Evolutionary conservation across 2,329 filamentous ascomycete genomes (phyloP).

Genomic region (Chaetomium sp.): DNA sequence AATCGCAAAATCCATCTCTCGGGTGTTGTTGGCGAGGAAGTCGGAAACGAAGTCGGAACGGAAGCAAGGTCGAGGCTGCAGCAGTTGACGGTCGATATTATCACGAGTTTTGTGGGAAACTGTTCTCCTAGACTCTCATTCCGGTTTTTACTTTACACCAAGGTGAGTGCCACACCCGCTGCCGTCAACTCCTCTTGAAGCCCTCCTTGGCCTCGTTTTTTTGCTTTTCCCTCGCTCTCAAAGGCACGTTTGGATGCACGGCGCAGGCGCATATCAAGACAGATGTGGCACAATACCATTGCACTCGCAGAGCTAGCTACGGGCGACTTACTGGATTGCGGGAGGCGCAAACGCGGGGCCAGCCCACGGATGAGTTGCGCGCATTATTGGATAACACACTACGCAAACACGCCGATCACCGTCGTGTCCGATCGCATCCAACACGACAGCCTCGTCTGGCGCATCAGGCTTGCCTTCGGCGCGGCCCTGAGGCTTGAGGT

Average conservation of each 20-base stretch:
- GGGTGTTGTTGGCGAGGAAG: constrained; percentile 28
- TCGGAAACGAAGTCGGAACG: constrained; percentile 23
- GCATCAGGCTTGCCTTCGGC: too few species aligned
- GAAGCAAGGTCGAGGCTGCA: constrained; percentile 16
- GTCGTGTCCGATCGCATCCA: not conserved
- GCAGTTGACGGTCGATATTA: constrained; percentile 17
- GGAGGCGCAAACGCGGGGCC: not conserved
- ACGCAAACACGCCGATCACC: too few species aligned
- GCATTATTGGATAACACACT: constrained; percentile 5
- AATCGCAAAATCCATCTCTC: constrained; percentile 15
- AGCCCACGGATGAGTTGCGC: not conserved
- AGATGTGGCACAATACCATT: not conserved
- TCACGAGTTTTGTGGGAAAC: constrained; percentile 1
- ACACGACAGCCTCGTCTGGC: not conserved
- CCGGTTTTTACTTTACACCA: constrained; percentile 3
- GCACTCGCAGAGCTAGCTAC: not conserved
- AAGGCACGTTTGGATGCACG: constrained; percentile 15
- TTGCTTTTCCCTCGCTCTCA: not conserved
- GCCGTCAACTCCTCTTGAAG: not conserved
- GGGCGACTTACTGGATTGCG: not conserved
- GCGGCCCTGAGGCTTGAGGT: too few species aligned
- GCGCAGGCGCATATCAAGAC: not conserved
- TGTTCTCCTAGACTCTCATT: constrained; percentile 2
- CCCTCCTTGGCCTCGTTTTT: not conserved
- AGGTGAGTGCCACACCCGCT: constrained; percentile 16